Evolutionary conservation across 106 monocot genomes (phyloP).

Genomic region (Narthecium ossifragum): DNA sequence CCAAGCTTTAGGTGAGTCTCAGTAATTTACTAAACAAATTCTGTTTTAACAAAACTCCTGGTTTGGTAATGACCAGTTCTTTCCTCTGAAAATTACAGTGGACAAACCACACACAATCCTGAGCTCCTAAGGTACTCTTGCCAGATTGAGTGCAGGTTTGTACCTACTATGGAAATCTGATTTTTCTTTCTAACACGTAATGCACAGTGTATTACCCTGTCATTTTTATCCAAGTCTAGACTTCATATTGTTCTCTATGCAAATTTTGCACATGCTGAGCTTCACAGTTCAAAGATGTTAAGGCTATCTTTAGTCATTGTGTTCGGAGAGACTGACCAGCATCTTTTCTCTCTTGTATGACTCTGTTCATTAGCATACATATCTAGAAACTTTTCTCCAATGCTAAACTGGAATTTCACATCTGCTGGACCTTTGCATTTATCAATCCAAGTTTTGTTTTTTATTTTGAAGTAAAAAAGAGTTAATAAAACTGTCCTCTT

Average conservation of each 20-base stretch:
- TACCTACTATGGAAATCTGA: not conserved
- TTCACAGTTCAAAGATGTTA: no score
- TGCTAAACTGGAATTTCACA: no score
- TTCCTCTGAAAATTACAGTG: conserved; percentile 44
- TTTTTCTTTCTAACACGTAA: not conserved
- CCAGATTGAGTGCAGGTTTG: conserved; percentile 84
- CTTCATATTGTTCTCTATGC: no score
- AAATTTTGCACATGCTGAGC: no score
- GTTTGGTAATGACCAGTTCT: conserved; percentile 8
- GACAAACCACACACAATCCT: conserved; percentile 62
- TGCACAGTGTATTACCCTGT: not conserved
- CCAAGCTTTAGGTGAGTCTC: conserved; percentile 82
- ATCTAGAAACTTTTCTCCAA: no score
- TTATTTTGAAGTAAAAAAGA: not conserved
- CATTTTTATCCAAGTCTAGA: not conserved
- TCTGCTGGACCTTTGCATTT: no score
- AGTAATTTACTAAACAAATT: not conserved
- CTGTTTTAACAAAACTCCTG: not conserved
- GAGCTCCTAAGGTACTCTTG: conserved; percentile 86
- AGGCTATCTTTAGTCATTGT: no score
- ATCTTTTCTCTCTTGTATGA: no score
- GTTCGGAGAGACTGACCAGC: no score
- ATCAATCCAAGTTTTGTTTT: no score
- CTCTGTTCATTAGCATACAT: no score
- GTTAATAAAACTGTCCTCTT: not conserved